phyloP scores from a whole-genome alignment of 2,329 filamentous ascomycete genomes.

The Colletotrichum costaricense region DNA sequence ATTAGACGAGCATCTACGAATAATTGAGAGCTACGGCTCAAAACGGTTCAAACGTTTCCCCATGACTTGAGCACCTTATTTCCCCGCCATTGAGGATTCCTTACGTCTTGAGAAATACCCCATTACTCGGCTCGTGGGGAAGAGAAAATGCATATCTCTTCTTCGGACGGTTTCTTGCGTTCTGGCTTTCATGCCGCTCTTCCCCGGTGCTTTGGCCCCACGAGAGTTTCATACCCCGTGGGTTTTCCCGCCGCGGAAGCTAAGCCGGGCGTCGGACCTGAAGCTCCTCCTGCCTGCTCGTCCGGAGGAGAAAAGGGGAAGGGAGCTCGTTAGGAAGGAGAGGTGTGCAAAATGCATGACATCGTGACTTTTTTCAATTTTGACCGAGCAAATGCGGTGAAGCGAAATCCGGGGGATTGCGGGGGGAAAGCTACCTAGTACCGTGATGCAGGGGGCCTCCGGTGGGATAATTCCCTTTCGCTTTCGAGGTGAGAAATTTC shows the following conservation, averaged over 20 bases:
- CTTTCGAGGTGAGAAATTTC: background rate
- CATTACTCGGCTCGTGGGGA: background rate
- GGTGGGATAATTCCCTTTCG: background rate
- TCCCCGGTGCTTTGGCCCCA: constrained; percentile 22
- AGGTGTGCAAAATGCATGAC: background rate
- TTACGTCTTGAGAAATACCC: constrained; percentile 3
- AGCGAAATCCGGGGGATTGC: background rate
- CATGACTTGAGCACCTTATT: too few relatives aligned
- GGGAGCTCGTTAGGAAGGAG: background rate
- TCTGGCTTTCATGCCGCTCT: background rate
- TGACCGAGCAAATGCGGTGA: background rate
- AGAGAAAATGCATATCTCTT: background rate
- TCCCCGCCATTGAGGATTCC: background rate
- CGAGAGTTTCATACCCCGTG: constrained; percentile 15
- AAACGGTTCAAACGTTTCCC: background rate
- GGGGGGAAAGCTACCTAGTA: too few relatives aligned
- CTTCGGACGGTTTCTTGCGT: constrained; percentile 7
- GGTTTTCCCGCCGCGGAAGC: constrained; percentile 2
- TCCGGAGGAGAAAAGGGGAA: background rate
- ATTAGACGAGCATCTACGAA: constrained; percentile 3
- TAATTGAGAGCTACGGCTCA: constrained; percentile 7
- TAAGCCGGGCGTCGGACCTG: background rate
- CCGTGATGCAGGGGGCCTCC: background rate
- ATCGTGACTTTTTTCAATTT: background rate
- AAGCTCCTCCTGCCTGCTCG: background rate